Conservation (phyloP, 1,284 basidiomycete species). For the Cyathus pygmaeus region DNA sequence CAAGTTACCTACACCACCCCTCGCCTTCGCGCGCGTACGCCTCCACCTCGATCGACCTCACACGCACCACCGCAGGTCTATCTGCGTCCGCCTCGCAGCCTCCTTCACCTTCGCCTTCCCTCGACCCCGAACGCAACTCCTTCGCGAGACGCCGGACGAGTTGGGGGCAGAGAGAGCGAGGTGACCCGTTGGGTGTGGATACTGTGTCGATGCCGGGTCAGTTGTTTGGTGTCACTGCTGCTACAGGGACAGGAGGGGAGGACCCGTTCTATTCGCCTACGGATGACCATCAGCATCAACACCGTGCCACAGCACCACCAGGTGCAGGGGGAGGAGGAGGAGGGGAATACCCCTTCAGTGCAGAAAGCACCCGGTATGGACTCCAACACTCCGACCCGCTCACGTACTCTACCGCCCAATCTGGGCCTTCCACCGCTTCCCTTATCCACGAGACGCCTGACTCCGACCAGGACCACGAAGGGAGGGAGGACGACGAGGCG, state of each 20-base stretch:
- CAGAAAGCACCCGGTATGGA: conserved; percentile 29
- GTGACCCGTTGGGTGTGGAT: conserved; percentile 48
- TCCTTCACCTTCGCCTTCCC: conserved; percentile 67
- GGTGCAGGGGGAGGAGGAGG: too few species aligned
- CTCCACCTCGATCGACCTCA: not conserved
- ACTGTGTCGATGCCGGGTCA: too few species aligned
- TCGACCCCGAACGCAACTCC: conserved; percentile 49
- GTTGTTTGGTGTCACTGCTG: too few species aligned
- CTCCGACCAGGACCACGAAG: conserved; percentile 51
- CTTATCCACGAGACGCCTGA: conserved; percentile 54
- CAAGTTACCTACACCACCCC: not conserved
- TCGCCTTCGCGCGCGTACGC: not conserved
- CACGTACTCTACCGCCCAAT: conserved; percentile 51
- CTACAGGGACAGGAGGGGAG: conserved; percentile 29
- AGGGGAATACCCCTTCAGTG: conserved; percentile 16
- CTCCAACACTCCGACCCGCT: conserved; percentile 22
- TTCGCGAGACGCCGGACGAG: conserved; percentile 64
- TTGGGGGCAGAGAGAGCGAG: conserved; percentile 60
- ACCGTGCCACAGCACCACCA: conserved; percentile 19
- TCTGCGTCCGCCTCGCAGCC: conserved; percentile 47
- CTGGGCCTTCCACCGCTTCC: conserved; percentile 61
- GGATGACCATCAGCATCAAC: conserved; percentile 36
- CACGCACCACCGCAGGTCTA: conserved; percentile 6
- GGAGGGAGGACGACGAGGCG: conserved; percentile 65
- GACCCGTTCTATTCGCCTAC: conserved; percentile 57